Conservation (phyloP, 176 grass and related monocot genomes). For the Bothriochloa decipiens region DNA sequence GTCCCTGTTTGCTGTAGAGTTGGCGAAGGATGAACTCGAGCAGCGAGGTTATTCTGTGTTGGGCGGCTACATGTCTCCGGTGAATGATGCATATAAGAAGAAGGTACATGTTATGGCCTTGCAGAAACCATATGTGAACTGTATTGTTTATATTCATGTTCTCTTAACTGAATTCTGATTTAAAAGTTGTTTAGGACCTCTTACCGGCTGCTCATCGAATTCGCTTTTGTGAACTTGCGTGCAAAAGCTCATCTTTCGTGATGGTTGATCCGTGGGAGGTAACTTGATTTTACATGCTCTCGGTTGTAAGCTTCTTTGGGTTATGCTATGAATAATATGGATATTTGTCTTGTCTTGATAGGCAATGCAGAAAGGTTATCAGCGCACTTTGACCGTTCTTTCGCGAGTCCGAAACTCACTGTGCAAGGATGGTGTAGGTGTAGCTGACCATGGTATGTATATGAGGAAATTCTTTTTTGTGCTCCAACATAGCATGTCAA, state of each 20-base stretch:
- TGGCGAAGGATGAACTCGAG: constrained; percentile 82
- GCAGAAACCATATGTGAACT: not conserved
- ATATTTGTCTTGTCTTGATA: constrained; percentile 25
- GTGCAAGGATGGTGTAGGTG: constrained; percentile 43
- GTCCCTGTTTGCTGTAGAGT: constrained; percentile 40
- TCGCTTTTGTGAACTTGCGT: constrained; percentile 71
- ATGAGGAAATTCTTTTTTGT: not conserved
- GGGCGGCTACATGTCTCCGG: constrained; percentile 86
- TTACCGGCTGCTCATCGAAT: constrained; percentile 51
- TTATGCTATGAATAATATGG: not conserved
- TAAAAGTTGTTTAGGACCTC: constrained; percentile 63
- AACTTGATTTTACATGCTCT: constrained; percentile 37
- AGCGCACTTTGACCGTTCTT: constrained; percentile 76
- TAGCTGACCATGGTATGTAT: constrained; percentile 57
- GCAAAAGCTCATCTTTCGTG: constrained; percentile 68
- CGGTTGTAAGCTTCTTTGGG: not conserved
- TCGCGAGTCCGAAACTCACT: constrained; percentile 53
- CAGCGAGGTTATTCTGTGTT: constrained; percentile 61
- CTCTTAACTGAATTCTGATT: not conserved
- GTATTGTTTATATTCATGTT: not conserved
- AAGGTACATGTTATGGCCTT: constrained; percentile 48
- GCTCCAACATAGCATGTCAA: not conserved
- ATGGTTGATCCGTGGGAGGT: constrained; percentile 98
- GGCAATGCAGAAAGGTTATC: constrained; percentile 75
- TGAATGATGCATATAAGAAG: constrained; percentile 91